phyloP scores from a whole-genome alignment of 2,329 filamentous ascomycete species.

The Apiospora malaysiana region DNA sequence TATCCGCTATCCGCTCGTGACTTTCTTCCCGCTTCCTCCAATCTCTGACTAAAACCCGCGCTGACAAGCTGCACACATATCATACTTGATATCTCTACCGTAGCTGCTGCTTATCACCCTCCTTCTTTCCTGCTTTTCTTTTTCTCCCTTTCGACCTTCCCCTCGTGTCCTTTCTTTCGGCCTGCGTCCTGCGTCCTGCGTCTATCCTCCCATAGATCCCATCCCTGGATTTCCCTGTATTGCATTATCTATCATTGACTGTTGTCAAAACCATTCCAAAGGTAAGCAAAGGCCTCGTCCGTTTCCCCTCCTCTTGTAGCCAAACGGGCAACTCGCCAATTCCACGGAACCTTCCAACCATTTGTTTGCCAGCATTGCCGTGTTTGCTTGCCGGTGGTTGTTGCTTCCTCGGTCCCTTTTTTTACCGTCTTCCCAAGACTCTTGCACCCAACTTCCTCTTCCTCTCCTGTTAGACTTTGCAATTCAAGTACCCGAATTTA shows the following conservation, averaged over 20 bases:
- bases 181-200: background rate
- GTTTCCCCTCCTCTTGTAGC: background rate
- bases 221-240: background rate
- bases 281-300: background rate
- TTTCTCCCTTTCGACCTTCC: background rate
- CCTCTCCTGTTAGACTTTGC: background rate
- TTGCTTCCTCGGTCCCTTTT: background rate
- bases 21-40: background rate
- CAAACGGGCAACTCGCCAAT: background rate
- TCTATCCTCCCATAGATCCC: background rate
- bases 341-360: background rate
- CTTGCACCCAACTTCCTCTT: background rate
- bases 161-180: background rate
- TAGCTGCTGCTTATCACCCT: background rate
- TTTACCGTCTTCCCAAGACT: background rate
- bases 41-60: background rate
- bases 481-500: too few relatives aligned
- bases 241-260: background rate
- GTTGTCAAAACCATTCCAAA: background rate
- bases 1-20: background rate
- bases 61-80: background rate
- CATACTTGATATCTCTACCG: background rate
- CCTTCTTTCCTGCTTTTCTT: slow-evolving; percentile 17
- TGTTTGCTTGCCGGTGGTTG: background rate
- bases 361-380: background rate